A percentile compares a stretch with the other conserved stretches of the same genome.
These are phyloP conservation scores for Chaetomium olivaceum DNA, from an alignment of 2,329 filamentous ascomycete genomes.

Conservation along the genomic window DNA sequence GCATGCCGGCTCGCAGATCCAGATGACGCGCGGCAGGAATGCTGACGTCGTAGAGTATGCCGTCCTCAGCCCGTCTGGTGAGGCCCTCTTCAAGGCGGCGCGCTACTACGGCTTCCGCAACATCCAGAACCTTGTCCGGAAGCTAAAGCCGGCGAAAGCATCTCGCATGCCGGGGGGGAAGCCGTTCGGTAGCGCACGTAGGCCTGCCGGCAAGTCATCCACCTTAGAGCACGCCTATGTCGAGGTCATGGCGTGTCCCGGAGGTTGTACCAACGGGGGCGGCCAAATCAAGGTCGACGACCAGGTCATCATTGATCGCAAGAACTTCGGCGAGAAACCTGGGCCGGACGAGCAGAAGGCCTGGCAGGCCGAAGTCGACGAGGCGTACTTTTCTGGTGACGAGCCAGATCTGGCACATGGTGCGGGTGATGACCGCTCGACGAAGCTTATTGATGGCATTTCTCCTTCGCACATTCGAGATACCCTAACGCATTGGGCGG, in stretches of 20 bases:
- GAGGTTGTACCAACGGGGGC: constrained; percentile 97
- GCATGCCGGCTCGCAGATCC: constrained; percentile 71
- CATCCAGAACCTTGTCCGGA: constrained; percentile 95
- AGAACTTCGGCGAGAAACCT: constrained; percentile 54
- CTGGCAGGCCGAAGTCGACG: constrained; percentile 80
- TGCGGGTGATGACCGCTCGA: constrained; percentile 36
- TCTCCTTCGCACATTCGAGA: constrained; percentile 65
- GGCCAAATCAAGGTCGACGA: constrained; percentile 93
- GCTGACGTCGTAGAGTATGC: constrained; percentile 86
- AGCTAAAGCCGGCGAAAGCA: constrained; percentile 75
- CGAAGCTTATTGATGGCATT: constrained; percentile 61
- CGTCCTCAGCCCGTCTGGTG: constrained; percentile 58
- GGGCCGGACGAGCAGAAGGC: constrained; percentile 80
- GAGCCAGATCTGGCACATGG: constrained; percentile 47
- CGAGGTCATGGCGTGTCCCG: constrained; percentile 98
- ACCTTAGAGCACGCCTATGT: constrained; percentile 81
- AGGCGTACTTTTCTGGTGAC: constrained; percentile 83
- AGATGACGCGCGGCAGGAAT: constrained; percentile 76
- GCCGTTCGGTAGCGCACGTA: constrained; percentile 57
- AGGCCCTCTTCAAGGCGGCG: constrained; percentile 73
- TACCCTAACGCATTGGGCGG: constrained; percentile 74
- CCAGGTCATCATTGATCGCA: constrained; percentile 57
- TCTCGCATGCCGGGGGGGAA: constrained; percentile 80
- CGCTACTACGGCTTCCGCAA: constrained; percentile 98
- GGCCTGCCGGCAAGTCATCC: constrained; percentile 50